A percentile compares a stretch with the other conserved stretches of the same genome.
Conservation (phyloP, 2,329 filamentous ascomycete species). For the Sporothrix schenckii region DNA sequence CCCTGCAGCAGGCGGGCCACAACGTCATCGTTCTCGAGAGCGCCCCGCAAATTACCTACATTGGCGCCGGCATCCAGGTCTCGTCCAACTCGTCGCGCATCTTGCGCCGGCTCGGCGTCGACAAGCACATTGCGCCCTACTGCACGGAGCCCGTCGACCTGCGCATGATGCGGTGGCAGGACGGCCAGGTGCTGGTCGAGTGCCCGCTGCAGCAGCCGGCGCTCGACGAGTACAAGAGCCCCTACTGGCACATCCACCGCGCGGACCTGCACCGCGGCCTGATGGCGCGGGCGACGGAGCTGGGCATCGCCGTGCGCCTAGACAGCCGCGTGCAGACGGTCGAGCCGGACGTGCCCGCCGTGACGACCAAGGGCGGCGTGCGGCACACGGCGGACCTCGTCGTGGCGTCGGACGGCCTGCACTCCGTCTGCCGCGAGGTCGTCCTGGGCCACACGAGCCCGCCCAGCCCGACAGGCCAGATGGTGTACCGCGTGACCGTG, state of each 20-base stretch:
- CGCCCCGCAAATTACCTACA: conserved; percentile 43
- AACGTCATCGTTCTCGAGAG: conserved; percentile 39
- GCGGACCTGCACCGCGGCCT: conserved; percentile 34
- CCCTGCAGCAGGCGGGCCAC: conserved; percentile 32
- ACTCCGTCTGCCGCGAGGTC: conserved; percentile 32
- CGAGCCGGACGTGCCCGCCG: conserved; percentile 25
- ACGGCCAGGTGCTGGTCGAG: conserved; percentile 53
- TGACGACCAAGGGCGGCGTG: conserved; percentile 15
- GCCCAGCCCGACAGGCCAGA: conserved; percentile 50
- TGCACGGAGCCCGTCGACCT: conserved; percentile 52
- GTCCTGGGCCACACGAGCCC: conserved; percentile 34
- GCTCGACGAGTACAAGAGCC: conserved; percentile 54
- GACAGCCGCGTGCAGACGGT: conserved; percentile 31
- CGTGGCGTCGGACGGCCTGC: conserved; percentile 33
- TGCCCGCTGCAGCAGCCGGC: conserved; percentile 57
- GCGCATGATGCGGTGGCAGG: conserved; percentile 55
- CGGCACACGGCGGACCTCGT: conserved; percentile 30
- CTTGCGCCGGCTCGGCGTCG: conserved; percentile 55
- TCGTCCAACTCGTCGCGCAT: conserved; percentile 56
- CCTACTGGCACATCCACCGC: conserved; percentile 39
- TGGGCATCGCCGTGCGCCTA: conserved; percentile 27
- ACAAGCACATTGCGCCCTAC: conserved; percentile 47
- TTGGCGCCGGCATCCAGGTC: conserved; percentile 56
- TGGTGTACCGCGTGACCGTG: conserved; percentile 54
- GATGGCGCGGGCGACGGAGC: conserved; percentile 26